A percentile compares a stretch with the other conserved stretches of the same genome.
phyloP scores from a whole-genome alignment of 768 basidiomycete species.

The Lepiota subincarnata region DNA sequence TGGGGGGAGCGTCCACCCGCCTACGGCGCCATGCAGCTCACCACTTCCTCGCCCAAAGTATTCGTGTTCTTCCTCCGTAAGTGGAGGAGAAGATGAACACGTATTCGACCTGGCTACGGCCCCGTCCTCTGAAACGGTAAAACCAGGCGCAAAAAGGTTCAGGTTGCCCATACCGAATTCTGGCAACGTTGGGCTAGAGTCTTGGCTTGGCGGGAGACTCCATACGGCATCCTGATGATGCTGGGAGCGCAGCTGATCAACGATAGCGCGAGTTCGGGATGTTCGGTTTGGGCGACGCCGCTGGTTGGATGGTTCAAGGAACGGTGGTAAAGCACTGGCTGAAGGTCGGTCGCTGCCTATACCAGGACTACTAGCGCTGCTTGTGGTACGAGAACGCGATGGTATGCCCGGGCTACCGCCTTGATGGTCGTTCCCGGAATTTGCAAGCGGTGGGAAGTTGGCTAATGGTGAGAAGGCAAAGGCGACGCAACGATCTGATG shows the following conservation, averaged over 20 bases:
- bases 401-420: conserved; percentile 37
- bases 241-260: conserved; percentile 48
- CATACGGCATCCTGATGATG: neutral
- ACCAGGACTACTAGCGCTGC: conserved; percentile 5
- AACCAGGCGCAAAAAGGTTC: neutral
- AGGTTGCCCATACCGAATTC: neutral
- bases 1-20: conserved; percentile 8
- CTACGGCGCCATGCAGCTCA: conserved; percentile 1
- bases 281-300: conserved; percentile 35
- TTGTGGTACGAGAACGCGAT: conserved; percentile 6
- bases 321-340: conserved; percentile 33
- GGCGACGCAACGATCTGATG: conserved; percentile 23
- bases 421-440: conserved; percentile 49
- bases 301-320: conserved; percentile 32
- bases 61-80: conserved; percentile 5
- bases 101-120: neutral
- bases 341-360: conserved; percentile 25
- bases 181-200: neutral
- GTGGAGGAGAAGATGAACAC: neutral
- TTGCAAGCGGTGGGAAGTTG: conserved; percentile 10
- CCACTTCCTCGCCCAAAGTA: neutral
- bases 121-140: neutral
- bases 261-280: conserved; percentile 57
- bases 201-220: conserved; percentile 14
- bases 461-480: conserved; percentile 50